Evolutionary conservation across 768 basidiomycete species (phyloP), one percentile per base, ranked within the genome.

Genomic region (Kwoniella sp.): DNA sequence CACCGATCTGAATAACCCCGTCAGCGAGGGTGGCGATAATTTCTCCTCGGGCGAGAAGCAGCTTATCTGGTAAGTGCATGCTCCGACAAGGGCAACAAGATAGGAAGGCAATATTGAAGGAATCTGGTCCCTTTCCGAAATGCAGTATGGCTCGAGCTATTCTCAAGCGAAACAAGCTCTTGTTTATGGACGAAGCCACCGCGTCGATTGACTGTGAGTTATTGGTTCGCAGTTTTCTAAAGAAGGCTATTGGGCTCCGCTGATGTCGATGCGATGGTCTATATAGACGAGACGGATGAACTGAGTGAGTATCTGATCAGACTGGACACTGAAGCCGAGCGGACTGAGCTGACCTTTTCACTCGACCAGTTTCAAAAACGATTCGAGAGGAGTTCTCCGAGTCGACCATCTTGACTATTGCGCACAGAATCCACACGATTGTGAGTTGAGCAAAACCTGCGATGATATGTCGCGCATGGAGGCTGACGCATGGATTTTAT

Each of bases 321-420:
- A 5, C 34, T 5, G 5, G 34, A 34, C 13, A 34, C 7, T 28
- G 2, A 20, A 41, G 30, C 53, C 4, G 4, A 38, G 37, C 2
- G 37, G 2, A 17, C 38, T n/a, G 34, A 9, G 41, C 41, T 45
- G 5, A 47, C 20, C 4, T 47, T 23, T 29, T 23, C 15, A 7
- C 45, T 12, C 12, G 25, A 52, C 55, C 51, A 77, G 76, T 81
- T 58, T 75, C 76, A 25, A 78, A 75, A 65, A 81, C 79, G 1
- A 81, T 81, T 30, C 66, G 76, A 11, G 76, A 81, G 63, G 79
- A 81, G 56, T 92, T 92, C 68, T 86, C 89, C 3, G 85, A 88
- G 20, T 90, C 89, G 76, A 93, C 90, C 0, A 90, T 91, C 61
- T 81, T 92, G 31, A 92, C 90, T 9, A 91, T 92, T 61, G 90